Evolutionary conservation across 129 eudicot species (phyloP), one percentile per base, ranked within the genome.

Genomic region (Pseudognaphalium luteoalbum): DNA sequence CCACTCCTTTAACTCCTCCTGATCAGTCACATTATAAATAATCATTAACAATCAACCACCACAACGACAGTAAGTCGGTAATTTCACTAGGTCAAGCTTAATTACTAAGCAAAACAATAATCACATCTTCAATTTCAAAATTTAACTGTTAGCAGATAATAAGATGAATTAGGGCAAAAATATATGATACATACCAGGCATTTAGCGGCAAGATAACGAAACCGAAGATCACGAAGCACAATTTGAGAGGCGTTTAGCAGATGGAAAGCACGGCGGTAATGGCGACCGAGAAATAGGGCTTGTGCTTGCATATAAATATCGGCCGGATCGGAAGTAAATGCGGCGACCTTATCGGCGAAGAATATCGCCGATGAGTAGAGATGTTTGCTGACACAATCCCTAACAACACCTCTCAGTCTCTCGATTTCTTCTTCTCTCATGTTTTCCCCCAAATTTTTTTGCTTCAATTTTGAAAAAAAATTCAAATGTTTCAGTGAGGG

Each of bases 1-100:
- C 99, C 99, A 94, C 83, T 94, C 99, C 85, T 91, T 89, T 70
- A 91, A 66, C 56, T 94, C 99, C 85, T 94, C 98, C 99, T 94
- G 84, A 50, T 52, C 67, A 74, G 3, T 0, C 25, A 67, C 33
- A 72, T 64, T 52, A 8, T 5, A 37, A 14, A 47, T 20, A 66
- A 47, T 37, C 34, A 70, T 10, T 54, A 77, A 37, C 33, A 41
- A 6, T 57, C 22, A 70, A 47, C 39, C 44, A 64, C 54, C 47
- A 50, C 58, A 14, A 29, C 0, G 29, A 63, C 20, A 47, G 54
- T 47, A 47, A 47, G 2, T 41, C 2, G 7, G 11, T 39, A 39
- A 44, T 47, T 47, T 47, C 12, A 15, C 54, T 14, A 47, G 17
- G 2, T 47, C 4, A 47, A 44, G 54, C 16, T 47, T 47, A 47